phyloP scores from a whole-genome alignment of 1,139 yeast species.

The Kurtzmaniella natalensis region DNA sequence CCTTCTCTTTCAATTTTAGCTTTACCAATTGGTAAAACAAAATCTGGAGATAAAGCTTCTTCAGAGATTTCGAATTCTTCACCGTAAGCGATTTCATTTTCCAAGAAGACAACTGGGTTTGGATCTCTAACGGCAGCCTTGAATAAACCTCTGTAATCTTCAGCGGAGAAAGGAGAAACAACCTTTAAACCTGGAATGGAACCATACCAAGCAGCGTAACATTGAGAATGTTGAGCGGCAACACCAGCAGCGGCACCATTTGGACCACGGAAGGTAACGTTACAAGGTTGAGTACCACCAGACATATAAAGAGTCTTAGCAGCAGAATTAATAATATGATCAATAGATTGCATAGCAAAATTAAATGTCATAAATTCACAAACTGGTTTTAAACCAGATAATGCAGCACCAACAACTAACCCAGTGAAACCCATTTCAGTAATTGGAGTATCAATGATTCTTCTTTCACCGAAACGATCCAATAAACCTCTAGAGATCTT shows the following conservation, averaged over 20 bases:
- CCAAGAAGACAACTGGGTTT: constrained; percentile 93
- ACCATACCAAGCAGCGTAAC: constrained; percentile 97
- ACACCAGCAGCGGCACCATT: constrained; percentile 99
- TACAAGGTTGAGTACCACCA: constrained; percentile 97
- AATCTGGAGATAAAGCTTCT: constrained; percentile 85
- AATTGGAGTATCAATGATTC: constrained; percentile 96
- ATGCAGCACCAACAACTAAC: constrained; percentile 93
- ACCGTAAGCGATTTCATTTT: constrained; percentile 93
- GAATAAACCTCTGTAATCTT: constrained; percentile 91
- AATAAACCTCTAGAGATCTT: constrained; percentile 93
- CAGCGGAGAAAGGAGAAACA: constrained; percentile 90
- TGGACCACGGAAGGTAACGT: constrained; percentile 97
- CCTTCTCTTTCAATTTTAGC: constrained; percentile 96
- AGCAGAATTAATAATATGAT: constrained; percentile 96
- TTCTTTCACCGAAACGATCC: constrained; percentile 95
- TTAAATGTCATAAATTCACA: constrained; percentile 99
- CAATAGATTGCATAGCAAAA: constrained; percentile 99
- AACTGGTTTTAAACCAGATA: constrained; percentile 94
- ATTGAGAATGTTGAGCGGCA: constrained; percentile 99
- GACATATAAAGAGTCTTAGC: constrained; percentile 99
- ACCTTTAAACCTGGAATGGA: constrained; percentile 97
- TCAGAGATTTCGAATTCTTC: constrained; percentile 87
- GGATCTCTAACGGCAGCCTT: constrained; percentile 98
- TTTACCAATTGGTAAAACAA: constrained; percentile 87
- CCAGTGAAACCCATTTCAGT: constrained; percentile 99